Conservation (phyloP, 177 flowering plant species). For the Telopea speciosissima region DNA sequence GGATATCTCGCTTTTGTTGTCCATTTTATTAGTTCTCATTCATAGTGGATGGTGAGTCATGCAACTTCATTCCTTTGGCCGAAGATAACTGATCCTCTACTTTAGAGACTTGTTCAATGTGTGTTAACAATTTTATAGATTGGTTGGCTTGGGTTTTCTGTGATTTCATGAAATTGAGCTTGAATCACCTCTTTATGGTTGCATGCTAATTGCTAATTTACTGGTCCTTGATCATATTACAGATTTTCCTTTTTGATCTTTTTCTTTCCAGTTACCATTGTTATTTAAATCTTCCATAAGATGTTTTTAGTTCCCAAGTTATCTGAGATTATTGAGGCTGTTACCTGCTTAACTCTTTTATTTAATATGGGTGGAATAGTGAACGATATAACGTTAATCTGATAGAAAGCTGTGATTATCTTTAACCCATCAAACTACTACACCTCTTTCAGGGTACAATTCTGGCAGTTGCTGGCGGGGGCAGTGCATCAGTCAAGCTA, state of each 20-base stretch:
- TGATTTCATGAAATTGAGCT: neutral
- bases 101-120: neutral
- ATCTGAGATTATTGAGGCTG: too few species aligned
- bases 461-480: slow-evolving; percentile 96
- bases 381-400: too few species aligned
- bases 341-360: neutral
- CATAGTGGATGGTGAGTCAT: neutral
- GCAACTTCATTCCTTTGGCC: too few species aligned
- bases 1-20: neutral
- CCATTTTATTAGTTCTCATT: neutral
- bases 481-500: slow-evolving; percentile 91
- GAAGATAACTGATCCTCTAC: too few species aligned
- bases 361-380: too few species aligned
- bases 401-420: too few species aligned
- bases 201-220: neutral
- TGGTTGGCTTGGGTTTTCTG: neutral
- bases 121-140: too few species aligned
- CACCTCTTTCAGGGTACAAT: slow-evolving; percentile 56
- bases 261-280: neutral
- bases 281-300: too few species aligned
- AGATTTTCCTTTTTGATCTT: neutral
- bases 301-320: too few species aligned
- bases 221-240: neutral
- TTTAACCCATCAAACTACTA: neutral
- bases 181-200: neutral